Percentiles rank a stretch among this genome's conserved stretches.
phyloP scores from a whole-genome alignment of 1,284 basidiomycete species.

The Microbotryum intermedium region DNA sequence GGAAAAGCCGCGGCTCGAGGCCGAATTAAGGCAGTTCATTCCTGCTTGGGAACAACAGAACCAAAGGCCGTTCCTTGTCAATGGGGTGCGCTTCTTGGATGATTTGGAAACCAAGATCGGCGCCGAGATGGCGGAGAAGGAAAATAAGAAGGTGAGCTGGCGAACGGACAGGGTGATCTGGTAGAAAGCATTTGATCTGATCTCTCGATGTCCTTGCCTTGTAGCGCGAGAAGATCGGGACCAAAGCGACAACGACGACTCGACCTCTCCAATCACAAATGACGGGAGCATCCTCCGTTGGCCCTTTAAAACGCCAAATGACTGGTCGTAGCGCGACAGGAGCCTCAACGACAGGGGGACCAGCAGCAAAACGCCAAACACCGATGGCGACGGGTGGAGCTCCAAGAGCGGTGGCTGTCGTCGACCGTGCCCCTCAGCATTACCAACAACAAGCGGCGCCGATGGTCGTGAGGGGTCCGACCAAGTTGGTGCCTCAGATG shows the following conservation, averaged over 20 bases:
- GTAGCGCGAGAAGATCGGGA: slow-evolving; percentile 5
- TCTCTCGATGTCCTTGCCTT: not conserved
- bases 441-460: not conserved
- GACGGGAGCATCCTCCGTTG: slow-evolving; percentile 10
- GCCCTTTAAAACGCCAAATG: slow-evolving; percentile 28
- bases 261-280: slow-evolving; percentile 12
- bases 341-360: not conserved
- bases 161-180: too few species aligned
- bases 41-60: slow-evolving; percentile 81
- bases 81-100: slow-evolving; percentile 73
- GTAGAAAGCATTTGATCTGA: too few species aligned
- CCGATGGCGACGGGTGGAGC: slow-evolving; percentile 3
- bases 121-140: slow-evolving; percentile 41
- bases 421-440: not conserved
- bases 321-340: slow-evolving; percentile 13
- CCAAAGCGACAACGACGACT: slow-evolving; percentile 7
- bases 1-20: slow-evolving; percentile 89
- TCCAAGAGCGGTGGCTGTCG: not conserved
- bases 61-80: slow-evolving; percentile 68
- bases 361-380: slow-evolving; percentile 14
- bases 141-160: slow-evolving; percentile 22
- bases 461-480: not conserved
- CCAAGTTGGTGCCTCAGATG: slow-evolving; percentile 2
- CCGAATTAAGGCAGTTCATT: slow-evolving; percentile 68
- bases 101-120: slow-evolving; percentile 62